Evolutionary conservation across 495 filamentous ascomycete species (phyloP).

Genomic region (Immersiella caudata): DNA sequence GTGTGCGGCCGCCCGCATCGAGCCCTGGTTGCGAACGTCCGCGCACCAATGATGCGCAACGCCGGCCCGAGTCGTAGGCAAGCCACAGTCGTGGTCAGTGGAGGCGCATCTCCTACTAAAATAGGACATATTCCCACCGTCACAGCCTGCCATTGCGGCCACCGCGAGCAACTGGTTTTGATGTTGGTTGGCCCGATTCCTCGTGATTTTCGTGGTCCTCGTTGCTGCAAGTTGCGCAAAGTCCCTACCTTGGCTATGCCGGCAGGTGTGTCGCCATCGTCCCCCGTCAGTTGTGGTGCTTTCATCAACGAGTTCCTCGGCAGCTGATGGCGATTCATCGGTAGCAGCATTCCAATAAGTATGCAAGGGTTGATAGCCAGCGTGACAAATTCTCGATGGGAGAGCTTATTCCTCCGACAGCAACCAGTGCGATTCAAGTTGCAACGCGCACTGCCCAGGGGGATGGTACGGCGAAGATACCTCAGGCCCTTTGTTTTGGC

Average conservation of each 20-base stretch:
- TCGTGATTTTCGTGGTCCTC: too few species aligned
- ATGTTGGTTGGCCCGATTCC: not conserved
- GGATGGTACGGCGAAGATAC: too few species aligned
- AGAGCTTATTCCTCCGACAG: not conserved
- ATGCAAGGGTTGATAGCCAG: not conserved
- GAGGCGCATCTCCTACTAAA: not conserved
- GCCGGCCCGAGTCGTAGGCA: not conserved
- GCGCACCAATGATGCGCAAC: not conserved
- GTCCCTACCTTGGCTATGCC: slow-evolving; percentile 1
- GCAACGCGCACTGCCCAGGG: too few species aligned
- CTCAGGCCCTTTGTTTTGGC: too few species aligned
- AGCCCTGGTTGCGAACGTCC: not conserved
- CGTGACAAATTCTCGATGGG: not conserved
- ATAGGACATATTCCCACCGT: not conserved
- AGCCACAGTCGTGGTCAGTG: not conserved
- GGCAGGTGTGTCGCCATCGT: not conserved
- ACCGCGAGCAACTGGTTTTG: not conserved
- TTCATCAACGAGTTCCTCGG: not conserved
- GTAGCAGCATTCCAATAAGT: not conserved
- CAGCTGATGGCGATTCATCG: not conserved
- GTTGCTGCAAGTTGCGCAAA: not conserved
- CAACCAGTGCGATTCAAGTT: too few species aligned
- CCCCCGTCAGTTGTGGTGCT: not conserved
- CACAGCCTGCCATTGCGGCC: not conserved
- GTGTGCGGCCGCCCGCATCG: not conserved